phyloP scores from a whole-genome alignment of 169 alveolate genomes.

The Cyclospora cayetanensis region DNA sequence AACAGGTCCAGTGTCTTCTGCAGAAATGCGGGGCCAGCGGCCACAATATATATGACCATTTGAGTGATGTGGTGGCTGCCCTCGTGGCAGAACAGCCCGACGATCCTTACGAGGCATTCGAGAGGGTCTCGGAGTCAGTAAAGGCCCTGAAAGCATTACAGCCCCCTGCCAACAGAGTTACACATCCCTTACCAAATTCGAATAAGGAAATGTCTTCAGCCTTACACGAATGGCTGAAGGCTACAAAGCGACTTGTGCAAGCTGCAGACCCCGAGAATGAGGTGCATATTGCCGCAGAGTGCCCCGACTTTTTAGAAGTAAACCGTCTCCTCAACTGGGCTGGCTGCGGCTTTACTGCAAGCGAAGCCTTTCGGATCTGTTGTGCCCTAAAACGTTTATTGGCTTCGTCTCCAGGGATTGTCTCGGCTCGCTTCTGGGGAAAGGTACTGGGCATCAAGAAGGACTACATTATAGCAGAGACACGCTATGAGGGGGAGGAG shows the following conservation, averaged over 20 bases:
- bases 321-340: slow-evolving; percentile 46
- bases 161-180: background rate
- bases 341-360: slow-evolving; percentile 44
- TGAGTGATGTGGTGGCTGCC: slow-evolving; percentile 50
- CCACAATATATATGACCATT: slow-evolving; percentile 58
- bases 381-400: slow-evolving; percentile 63
- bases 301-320: slow-evolving; percentile 30
- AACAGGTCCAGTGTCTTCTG: slow-evolving; percentile 26
- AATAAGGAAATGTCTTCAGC: background rate
- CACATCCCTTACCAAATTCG: background rate
- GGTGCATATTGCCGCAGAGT: background rate
- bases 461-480: slow-evolving; percentile 84
- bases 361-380: slow-evolving; percentile 66
- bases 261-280: background rate
- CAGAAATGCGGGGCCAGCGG: slow-evolving; percentile 30
- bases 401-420: slow-evolving; percentile 19
- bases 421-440: slow-evolving; percentile 83
- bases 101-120: slow-evolving; percentile 72
- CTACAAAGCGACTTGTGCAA: background rate
- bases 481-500: slow-evolving; percentile 70
- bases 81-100: slow-evolving; percentile 69
- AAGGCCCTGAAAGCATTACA: slow-evolving; percentile 16
- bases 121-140: slow-evolving; percentile 65
- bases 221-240: slow-evolving; percentile 11
- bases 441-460: slow-evolving; percentile 77